Evolutionary conservation across 495 filamentous ascomycete species (phyloP), one percentile per base, ranked within the genome.

Genomic region (Penicillium coprophilum): DNA sequence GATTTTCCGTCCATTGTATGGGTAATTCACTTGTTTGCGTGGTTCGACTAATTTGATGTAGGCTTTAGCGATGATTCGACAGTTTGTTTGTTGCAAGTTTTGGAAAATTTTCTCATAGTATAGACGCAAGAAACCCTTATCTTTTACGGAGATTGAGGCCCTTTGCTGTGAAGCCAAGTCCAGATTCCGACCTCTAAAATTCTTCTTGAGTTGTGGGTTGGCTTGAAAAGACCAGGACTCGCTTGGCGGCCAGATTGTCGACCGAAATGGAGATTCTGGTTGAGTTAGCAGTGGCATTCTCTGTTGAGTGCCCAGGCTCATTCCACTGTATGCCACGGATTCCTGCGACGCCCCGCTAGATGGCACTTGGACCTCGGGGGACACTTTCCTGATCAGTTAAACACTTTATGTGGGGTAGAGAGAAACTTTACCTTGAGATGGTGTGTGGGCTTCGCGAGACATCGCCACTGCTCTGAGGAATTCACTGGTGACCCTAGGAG

Each of bases 1-100:
- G 15, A 73, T 66, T 51, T 72, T 74, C 8, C 81, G 78, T 50
- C 82, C 78, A 23, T 87, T 91, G 66, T 96, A 96, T 0, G 92
- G 91, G 58, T 87, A 85, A 36, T 80, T 86, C 0, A 85, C 84
- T 66, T 95, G 90, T 66, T 96, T 96, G 63, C 88, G 90, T 0
- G 91, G 88, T 53, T 90, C 87, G 2, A 94, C 85, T 13, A 85
- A 77, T 62, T 88, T 91, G 62, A 96, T 84, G 77, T 90, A 92
- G 20, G 82, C 86, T 64, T 92, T 93, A 15, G 83, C 83, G 17
- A 93, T 80, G 13, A 75, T 77, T 75, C 47, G 78, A 63, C 87
- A 87, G 46, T 86, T 83, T 7, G 82, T 79, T 64, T 95, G 90
- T 62, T 92, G 89, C 50, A 90, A 74, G 28, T 78, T 78, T 52